A percentile compares a stretch with the other conserved stretches of the same genome.
phyloP scores from a whole-genome alignment of 345 rosid genomes.

The Lepidium sativum region DNA sequence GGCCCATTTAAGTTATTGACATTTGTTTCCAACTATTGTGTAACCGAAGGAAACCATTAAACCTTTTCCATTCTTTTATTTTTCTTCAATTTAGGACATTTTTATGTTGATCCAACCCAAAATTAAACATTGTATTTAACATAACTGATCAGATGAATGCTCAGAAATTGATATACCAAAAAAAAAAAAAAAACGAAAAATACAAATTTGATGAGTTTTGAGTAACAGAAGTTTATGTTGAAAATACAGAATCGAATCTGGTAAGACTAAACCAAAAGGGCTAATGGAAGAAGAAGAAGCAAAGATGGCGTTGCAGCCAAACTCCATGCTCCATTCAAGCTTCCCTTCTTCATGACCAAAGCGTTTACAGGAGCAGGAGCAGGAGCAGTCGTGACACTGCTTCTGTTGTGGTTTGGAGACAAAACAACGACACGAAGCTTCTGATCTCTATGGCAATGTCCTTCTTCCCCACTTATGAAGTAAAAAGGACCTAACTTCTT shows the following conservation, averaged over 20 bases:
- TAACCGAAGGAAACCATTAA: background rate
- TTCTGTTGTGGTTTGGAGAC: constrained; percentile 23
- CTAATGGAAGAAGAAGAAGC: background rate
- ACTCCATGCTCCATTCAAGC: background rate
- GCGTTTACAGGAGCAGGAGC: background rate
- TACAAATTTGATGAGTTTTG: background rate
- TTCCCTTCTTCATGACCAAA: background rate
- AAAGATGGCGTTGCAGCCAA: background rate
- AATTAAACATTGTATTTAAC: background rate
- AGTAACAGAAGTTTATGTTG: no score
- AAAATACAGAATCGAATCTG: background rate
- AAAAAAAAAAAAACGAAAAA: no score
- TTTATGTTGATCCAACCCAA: background rate
- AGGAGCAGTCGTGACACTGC: background rate
- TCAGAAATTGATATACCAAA: background rate
- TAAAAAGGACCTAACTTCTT: constrained; percentile 51
- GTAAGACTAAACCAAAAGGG: constrained; percentile 4
- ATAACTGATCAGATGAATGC: background rate
- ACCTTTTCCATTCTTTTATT: background rate
- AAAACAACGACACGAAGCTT: constrained; percentile 49
- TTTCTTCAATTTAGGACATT: background rate
- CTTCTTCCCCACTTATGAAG: constrained; percentile 59
- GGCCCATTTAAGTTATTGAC: background rate
- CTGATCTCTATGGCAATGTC: constrained; percentile 52
- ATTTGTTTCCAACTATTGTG: background rate